These are phyloP conservation scores for Obelidium mucronatum DNA, from an alignment of 192 early-diverging fungal genomes.

Conservation along the genomic window DNA sequence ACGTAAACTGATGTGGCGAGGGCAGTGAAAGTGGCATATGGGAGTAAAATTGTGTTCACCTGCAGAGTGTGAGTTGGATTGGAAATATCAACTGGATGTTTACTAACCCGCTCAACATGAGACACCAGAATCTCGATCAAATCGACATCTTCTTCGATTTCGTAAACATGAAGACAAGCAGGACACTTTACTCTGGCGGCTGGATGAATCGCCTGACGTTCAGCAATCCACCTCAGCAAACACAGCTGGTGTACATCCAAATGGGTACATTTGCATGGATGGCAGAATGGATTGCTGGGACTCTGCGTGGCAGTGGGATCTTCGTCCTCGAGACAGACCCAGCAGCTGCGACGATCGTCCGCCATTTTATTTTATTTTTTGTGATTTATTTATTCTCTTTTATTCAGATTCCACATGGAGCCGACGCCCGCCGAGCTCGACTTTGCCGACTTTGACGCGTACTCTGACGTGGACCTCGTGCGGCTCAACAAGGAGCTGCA, in stretches of 20 bases:
- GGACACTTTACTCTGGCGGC: slow-evolving; percentile 38
- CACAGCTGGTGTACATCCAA: slow-evolving; percentile 48
- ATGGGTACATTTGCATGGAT: slow-evolving; percentile 4
- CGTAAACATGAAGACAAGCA: slow-evolving; percentile 44
- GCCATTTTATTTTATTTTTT: neutral
- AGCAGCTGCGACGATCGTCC: slow-evolving; percentile 32
- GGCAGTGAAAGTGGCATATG: neutral
- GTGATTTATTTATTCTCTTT: no score
- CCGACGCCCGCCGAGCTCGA: slow-evolving; percentile 37
- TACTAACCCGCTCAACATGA: neutral
- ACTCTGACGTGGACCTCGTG: slow-evolving; percentile 54
- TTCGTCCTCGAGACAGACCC: slow-evolving; percentile 52
- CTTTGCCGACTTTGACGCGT: slow-evolving; percentile 56
- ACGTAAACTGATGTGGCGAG: slow-evolving; percentile 30
- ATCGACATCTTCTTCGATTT: slow-evolving; percentile 23
- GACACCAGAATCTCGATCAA: neutral
- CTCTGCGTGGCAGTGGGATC: neutral
- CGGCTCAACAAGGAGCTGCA: slow-evolving; percentile 51
- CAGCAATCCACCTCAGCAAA: slow-evolving; percentile 48
- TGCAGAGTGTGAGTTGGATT: no score
- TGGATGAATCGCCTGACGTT: slow-evolving; percentile 23
- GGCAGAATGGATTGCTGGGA: neutral
- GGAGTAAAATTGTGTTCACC: neutral
- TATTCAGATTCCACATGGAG: neutral
- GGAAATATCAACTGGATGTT: no score